Base-by-base conservation (phyloP, 148 eudicot species). In the Spergularia bocconei region DNA sequence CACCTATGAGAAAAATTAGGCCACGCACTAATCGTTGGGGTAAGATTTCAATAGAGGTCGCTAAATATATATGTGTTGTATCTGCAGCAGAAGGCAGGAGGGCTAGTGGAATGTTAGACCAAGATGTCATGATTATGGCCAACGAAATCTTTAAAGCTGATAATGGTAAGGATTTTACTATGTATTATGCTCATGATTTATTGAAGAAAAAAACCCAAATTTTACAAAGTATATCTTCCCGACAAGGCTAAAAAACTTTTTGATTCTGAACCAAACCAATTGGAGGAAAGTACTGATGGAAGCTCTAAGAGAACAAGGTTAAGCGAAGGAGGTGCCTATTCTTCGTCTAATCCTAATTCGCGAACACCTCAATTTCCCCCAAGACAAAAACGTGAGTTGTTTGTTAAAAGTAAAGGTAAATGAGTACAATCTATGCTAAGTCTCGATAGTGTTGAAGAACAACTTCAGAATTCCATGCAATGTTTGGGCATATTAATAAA, bases 391-490 rank as follows among this genome's bases (percentile, higher is more conserved):
- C 64, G 14, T 1, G 60, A 56, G 20, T 3, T 17, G 19, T 16
- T 0, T 16, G 15, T 5, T 36, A 65, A 39, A 38, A 20, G 21
- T 33, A 65, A 65, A 41, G 69, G 63, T 4, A 60, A 60, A 60
- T 11, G 63, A 60, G 63, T 60, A 6, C 63, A 20, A 60, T 12
- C 21, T 38, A 65, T 65, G 69, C 69, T 39, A 65, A 41, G 51
- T 65, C 51, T 65, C 15, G 50, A 38, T 36, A 65, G 29, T 19
- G 21, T 65, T 11, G 69, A 65, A 38, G 69, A 65, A 9, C 69
- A 65, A 29, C 44, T 65, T 38, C 50, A 20, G 14, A 65, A 33
- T 65, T 65, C 69, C 5, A 17, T 65, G n/a, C 44, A 38, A 20
- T 15, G 7, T 65, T 36, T 65, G 69, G 44, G 3, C 14, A 65